Conservation (phyloP, 2,329 filamentous ascomycete species). For the Dissoconium aciculare region DNA sequence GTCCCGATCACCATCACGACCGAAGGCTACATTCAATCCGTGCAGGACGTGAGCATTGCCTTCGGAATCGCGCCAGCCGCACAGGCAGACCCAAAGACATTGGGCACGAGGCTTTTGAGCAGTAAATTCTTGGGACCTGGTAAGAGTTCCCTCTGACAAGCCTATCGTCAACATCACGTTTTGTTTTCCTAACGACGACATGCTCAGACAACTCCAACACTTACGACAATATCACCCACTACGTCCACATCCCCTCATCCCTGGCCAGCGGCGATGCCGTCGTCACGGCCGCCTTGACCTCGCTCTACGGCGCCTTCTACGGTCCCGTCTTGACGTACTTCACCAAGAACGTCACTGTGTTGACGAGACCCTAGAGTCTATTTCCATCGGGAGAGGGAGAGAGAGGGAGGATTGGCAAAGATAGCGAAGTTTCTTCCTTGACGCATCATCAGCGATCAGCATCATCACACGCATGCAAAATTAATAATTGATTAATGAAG, state of each 20-base stretch:
- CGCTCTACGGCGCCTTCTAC: slow-evolving; percentile 9
- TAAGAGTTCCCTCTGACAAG: slow-evolving; percentile 2
- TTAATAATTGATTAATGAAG: no score
- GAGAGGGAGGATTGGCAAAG: no score
- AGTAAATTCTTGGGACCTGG: slow-evolving; percentile 9
- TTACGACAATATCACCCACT: slow-evolving; percentile 12
- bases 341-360: no score
- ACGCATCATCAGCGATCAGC: no score
- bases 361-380: no score
- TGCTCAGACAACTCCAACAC: slow-evolving; percentile 9
- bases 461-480: no score
- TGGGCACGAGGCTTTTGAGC: slow-evolving; percentile 7
- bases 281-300: slow-evolving; percentile 10
- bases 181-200: no score
- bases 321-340: no score
- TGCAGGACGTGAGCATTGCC: slow-evolving; percentile 32
- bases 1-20: slow-evolving; percentile 28
- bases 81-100: slow-evolving; percentile 3
- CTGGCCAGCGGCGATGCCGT: slow-evolving; percentile 3
- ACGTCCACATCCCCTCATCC: slow-evolving; percentile 10
- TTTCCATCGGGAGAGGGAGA: no score
- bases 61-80: slow-evolving; percentile 22
- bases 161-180: background rate
- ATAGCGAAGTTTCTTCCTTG: no score
- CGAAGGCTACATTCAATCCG: slow-evolving; percentile 32